These are phyloP conservation scores for Colletotrichum sp. DNA, from an alignment of 2,329 filamentous ascomycete species.

Conservation along the genomic window DNA sequence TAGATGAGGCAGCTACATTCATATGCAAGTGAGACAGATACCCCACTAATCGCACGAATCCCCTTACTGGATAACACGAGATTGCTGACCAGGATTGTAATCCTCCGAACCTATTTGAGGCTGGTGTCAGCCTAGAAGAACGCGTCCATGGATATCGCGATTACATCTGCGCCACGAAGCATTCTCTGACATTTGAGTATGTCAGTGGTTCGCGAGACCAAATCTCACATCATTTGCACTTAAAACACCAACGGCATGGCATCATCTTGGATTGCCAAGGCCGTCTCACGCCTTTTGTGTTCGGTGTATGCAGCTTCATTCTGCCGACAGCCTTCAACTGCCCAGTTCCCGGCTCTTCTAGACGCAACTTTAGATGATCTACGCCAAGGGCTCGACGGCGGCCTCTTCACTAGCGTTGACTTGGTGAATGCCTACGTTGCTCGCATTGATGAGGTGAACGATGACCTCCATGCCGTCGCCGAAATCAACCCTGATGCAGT, in stretches of 20 bases:
- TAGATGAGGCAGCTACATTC: neutral
- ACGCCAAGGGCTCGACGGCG: conserved; percentile 23
- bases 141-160: neutral
- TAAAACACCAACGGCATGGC: neutral
- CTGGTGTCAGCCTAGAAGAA: neutral
- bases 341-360: neutral
- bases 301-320: neutral
- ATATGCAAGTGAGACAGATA: neutral
- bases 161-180: neutral
- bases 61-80: neutral
- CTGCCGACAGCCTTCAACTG: neutral
- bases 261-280: neutral
- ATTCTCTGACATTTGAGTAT: fast-evolving
- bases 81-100: neutral
- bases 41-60: neutral
- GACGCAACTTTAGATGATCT: neutral
- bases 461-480: conserved; percentile 29
- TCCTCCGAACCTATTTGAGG: neutral
- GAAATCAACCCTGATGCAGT: conserved; percentile 43
- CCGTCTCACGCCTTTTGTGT: neutral
- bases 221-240: neutral
- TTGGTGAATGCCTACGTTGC: conserved; percentile 34
- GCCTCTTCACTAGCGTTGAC: conserved; percentile 32
- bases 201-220: neutral
- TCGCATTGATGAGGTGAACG: conserved; percentile 35